Base-by-base conservation (phyloP, 75 land plant species). In the Cunninghamia lanceolata region DNA sequence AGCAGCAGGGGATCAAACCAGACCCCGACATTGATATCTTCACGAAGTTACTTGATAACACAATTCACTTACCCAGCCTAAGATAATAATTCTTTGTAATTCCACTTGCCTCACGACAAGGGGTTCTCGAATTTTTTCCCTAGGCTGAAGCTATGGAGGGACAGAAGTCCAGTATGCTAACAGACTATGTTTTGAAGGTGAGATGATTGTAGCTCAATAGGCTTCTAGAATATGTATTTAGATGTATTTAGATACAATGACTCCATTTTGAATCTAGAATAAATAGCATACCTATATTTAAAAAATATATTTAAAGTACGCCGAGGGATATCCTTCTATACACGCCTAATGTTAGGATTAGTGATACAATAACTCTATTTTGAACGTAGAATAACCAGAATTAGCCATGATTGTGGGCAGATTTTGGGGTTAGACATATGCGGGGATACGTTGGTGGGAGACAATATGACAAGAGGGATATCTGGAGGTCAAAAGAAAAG, bases 1-100 rank as follows among this genome's bases (percentile, higher is more conserved):
- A 93, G 82, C 92, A 77, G 32, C 94, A 92, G 56, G 93, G 94
- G 46, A 94, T 97, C 38, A 89, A 92, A 84, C 99, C 99, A 56
- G 99, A 97, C 87, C 93, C 98, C 54, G 99, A 97, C 71, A 71
- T 97, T 84, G 99, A 97, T 90, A 84, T 93, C 66, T 96, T 87
- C 8, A 10, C 34, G n/a, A n/a, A 70, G 34, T 70, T 14, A 30
- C n/a, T n/a, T 70, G 35, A 70, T 9, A 70, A 2, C 30, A 30
- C 28, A 19, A 21, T 56, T 21, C 63, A 56, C 25, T 56, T 56
- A 56, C 25, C 4, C 19, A 56, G 53, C 53, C 3, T 50, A 50
- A 13, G 5, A 70, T 70, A n/a, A 28, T n/a, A 73, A 73, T 32
- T 73, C 36, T 40, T 9, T 32, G 13, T 10, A 38, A 45, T 3